phyloP scores from a whole-genome alignment of 1,284 basidiomycete genomes.

The Fomes fomentarius region DNA sequence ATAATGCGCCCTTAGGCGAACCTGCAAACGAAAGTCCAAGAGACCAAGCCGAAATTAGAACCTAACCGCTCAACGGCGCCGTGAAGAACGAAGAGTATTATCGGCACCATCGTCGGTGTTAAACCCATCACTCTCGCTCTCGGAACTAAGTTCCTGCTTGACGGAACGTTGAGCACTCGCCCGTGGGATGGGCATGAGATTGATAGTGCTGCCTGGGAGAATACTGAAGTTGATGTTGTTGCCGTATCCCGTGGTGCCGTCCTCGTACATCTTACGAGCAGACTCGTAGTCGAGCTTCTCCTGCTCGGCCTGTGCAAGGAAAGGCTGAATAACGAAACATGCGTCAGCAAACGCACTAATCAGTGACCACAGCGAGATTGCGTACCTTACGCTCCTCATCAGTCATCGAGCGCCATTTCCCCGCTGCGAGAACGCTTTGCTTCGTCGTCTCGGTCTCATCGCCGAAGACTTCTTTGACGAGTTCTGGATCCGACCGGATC shows the following conservation, averaged over 20 bases:
- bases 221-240: slow-evolving; percentile 81
- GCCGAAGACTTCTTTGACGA: slow-evolving; percentile 86
- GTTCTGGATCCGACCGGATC: slow-evolving; percentile 74
- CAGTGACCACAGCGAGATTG: slow-evolving; percentile 9
- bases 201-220: slow-evolving; percentile 61
- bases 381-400: slow-evolving; percentile 89
- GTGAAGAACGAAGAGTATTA: slow-evolving; percentile 18
- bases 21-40: slow-evolving; percentile 20
- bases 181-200: slow-evolving; percentile 43
- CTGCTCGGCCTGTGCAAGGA: slow-evolving; percentile 87
- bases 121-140: slow-evolving; percentile 68
- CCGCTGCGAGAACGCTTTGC: slow-evolving; percentile 92
- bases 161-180: slow-evolving; percentile 48
- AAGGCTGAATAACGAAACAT: slow-evolving; percentile 73
- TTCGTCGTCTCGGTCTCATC: slow-evolving; percentile 93
- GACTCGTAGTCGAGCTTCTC: slow-evolving; percentile 92
- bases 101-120: slow-evolving; percentile 47
- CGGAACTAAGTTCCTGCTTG: slow-evolving; percentile 60
- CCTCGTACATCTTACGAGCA: slow-evolving; percentile 81
- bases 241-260: slow-evolving; percentile 71
- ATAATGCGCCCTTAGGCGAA: slow-evolving; percentile 16
- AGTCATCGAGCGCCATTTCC: slow-evolving; percentile 89
- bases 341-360: slow-evolving; percentile 11
- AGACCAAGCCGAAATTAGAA: slow-evolving; percentile 14
- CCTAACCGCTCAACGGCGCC: slow-evolving; percentile 18